Evolutionary conservation across 2,329 filamentous ascomycete genomes (phyloP), one percentile per base, ranked within the genome.

Genomic region (Diaporthe humulicola): DNA sequence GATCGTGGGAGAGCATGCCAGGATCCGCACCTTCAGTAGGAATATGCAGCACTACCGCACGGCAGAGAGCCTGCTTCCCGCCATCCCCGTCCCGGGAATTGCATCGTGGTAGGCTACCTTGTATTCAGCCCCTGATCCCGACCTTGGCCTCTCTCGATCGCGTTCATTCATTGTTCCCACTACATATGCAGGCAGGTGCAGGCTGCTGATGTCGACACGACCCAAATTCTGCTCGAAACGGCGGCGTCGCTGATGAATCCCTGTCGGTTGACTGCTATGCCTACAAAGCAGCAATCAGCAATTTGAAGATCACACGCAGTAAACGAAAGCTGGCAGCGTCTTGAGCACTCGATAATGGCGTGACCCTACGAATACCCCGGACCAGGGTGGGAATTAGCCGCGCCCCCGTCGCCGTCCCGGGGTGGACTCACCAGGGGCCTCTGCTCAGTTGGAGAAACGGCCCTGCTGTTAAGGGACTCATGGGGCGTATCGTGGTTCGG

Each of bases 81-180:
- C 70, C 70, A 72, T 56, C 70, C 70, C 70, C 33, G 70, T 72
- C 70, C 70, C 50, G 70, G 70, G 48, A 45, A 42, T 54, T 60
- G 70, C 57, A 61, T 56, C 19, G 57, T 17, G 58, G 45, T 36
- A 50, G 33, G 48, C 64, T 38, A 28, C 40, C 10, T 38, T 15
- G 10, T 52, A 30, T 17, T 54, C 64, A 64, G 70, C 45, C 70
- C 70, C 70, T 72, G 70, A 72, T 36, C 57, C 70, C 52, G 57
- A 54, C 70, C 33, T 40, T 3, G 42, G 17, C 17, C 22, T 22
- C 19, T 50, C 36, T 52, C 28, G 1, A 22, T 54, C 56, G 33
- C 33, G 3, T 52, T 52, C 45, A 56, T 50, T 38, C 28, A 40
- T 52, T 30, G 6, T 48, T 17, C 2, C 6, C 42, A 36, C 14